Base-by-base conservation (phyloP, 129 eudicot species). In the Rutidosis leptorrhynchoides region DNA sequence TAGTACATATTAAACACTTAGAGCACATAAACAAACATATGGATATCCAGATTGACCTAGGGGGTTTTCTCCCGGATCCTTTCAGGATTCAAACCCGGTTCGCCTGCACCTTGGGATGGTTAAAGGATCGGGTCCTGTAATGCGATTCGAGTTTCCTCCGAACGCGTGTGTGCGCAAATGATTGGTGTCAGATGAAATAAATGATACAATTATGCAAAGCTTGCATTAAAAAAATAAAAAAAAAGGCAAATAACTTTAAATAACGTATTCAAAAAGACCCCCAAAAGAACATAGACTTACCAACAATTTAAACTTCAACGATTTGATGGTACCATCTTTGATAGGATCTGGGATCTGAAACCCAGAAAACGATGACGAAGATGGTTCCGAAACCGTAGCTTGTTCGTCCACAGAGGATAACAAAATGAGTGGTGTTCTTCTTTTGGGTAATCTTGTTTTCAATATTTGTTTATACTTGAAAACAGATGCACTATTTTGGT, bases 231-330 rank as follows among this genome's bases (percentile, higher is more conserved):
- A 3, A 51, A 73, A 21, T 21, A 52, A 2, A 11, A 28, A 73
- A 22, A 23, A 40, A 46, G 28, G 24, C 14, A 29, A 9, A 57
- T 27, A 4, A 29, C 4, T 26, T 43, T 1, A 17, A 70, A 9
- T 24, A 25, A 26, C 6, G 7, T 0, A 32, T 48, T 16, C 23
- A 33, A 30, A 43, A 42, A 14, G 2, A 14, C 45, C 43, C 45
- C 15, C 1, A 37, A 11, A 37, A n/a, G n/a, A 37, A 37, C 45
- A 2, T 37, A n/a, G 45, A 4, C 25, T 28, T 70, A 88, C 96
- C 86, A 88, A 63, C 64, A 88, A 73, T 7, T 82, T 84, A 64
- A 88, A 73, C 81, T 75, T 75, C n/a, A 75, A 61, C 3, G 74
- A 68, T 57, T 75, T 69, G 6, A 75, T 21, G 3, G 57, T 17